Percentiles rank a stretch among this genome's conserved stretches.
These are phyloP conservation scores for Gossypium rotundifolium DNA, from an alignment of 345 rosid genomes.

Conservation along the genomic window DNA sequence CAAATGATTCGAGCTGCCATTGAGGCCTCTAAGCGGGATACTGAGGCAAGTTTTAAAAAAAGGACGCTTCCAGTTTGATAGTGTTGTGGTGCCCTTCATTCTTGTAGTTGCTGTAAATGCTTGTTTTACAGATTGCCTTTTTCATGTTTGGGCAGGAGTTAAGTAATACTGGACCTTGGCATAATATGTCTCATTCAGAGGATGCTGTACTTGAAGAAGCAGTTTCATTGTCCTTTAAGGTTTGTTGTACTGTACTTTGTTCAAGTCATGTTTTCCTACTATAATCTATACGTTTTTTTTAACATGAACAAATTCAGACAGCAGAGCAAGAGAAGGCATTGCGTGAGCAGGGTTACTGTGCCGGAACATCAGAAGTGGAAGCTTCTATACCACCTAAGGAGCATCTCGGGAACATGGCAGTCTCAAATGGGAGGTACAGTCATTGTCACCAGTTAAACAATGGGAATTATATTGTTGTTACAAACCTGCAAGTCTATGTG, in stretches of 20 bases:
- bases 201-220: slow-evolving; percentile 59
- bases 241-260: slow-evolving; percentile 18
- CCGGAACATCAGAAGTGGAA: slow-evolving; percentile 42
- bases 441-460: background rate
- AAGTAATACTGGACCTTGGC: background rate
- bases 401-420: slow-evolving; percentile 30
- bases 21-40: slow-evolving; percentile 86
- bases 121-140: slow-evolving; percentile 6
- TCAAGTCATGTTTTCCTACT: slow-evolving; percentile 5
- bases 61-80: background rate
- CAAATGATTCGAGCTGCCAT: slow-evolving; percentile 98
- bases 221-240: slow-evolving; percentile 64
- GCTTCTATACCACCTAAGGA: slow-evolving; percentile 31
- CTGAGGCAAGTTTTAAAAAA: slow-evolving; percentile 34
- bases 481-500: background rate
- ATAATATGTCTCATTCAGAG: background rate
- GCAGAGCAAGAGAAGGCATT: slow-evolving; percentile 66
- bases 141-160: slow-evolving; percentile 28
- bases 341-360: slow-evolving; percentile 33
- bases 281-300: slow-evolving; percentile 9
- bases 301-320: slow-evolving; percentile 41
- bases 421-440: slow-evolving; percentile 69
- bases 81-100: background rate
- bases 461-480: background rate
- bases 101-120: background rate